Evolutionary conservation across 192 early-diverging fungal species (phyloP), one percentile per base, ranked within the genome.

Genomic region (Linnemannia exigua): DNA sequence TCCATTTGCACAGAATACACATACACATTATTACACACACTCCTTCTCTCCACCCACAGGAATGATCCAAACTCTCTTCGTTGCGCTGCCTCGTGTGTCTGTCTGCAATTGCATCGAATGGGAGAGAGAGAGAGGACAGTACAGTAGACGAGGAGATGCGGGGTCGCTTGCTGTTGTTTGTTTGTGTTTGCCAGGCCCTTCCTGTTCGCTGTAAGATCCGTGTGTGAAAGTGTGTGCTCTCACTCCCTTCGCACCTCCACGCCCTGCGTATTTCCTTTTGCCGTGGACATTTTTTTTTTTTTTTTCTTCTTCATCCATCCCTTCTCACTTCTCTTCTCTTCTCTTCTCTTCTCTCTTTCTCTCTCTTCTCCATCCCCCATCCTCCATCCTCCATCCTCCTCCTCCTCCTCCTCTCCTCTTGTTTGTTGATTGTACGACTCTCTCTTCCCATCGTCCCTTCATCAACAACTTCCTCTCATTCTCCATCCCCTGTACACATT

Each of bases 301-400:
- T 67, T 17, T 37, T 28, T 11, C 7, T 70, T 4, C 36, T 35
- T 33, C 35, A 25, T 67, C 44, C 41, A 58, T 19, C 72, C 25
- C 15, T 0, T 52, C n/a, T 28, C 20, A 44, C 41, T 20, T 5
- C 37, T 25, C 35, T 22, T 71, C 61, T 63, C 61, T 72, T n/a
- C 58, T 31, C 25, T 80, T 50, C 33, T 44, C n/a, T 44, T 51
- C 35, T 68, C 50, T 33, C 14, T 51, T 48, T 68, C 51, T 67
- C 52, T 48, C 67, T 25, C 33, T 54, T 50, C 46, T 68, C 69
- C 31, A 48, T 25, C 50, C 9, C 28, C 41, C 54, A 22, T 38
- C 38, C 74, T 50, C 52, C 67, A 28, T 41, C 67, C 75, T 48
- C 54, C 36, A 72, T 28, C 50, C 35, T 71, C 51, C 22, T 50